A percentile compares a stretch with the other conserved stretches of the same genome.
Conservation (phyloP, 2,329 filamentous ascomycete species). For the Ophiostoma triangulosporum region DNA sequence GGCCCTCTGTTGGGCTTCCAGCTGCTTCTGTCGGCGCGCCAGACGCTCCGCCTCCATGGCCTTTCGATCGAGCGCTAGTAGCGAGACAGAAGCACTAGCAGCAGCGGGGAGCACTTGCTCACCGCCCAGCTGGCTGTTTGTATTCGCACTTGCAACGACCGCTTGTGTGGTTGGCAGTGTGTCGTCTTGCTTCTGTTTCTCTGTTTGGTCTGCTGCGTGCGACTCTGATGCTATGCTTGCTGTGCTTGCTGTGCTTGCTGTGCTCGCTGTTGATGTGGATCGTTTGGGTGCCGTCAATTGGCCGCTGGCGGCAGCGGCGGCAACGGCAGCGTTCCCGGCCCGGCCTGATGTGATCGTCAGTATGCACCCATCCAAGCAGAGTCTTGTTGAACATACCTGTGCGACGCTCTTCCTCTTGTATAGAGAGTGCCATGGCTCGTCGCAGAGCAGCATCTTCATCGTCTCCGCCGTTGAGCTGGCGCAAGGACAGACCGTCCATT, state of each 20-base stretch:
- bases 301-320: not conserved
- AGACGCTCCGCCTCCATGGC: conserved; percentile 78
- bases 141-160: not conserved
- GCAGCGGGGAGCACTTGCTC: not conserved
- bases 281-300: not conserved
- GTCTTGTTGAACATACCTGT: not conserved
- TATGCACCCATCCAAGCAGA: no score
- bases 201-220: not conserved
- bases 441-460: conserved; percentile 48
- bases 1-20: conserved; percentile 4
- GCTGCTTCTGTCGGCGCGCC: conserved; percentile 48
- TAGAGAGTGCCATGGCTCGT: conserved; percentile 45
- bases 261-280: not conserved
- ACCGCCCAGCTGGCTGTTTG: not conserved
- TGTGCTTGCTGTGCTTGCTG: not conserved
- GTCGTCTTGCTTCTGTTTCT: not conserved
- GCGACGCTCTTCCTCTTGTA: conserved; percentile 20
- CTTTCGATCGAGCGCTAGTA: conserved; percentile 55
- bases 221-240: not conserved
- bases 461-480: conserved; percentile 21
- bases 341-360: not conserved
- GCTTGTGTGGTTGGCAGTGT: not conserved
- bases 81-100: not conserved
- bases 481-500: conserved; percentile 16
- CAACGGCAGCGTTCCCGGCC: not conserved